Evolutionary conservation across 2,329 filamentous ascomycete species (phyloP), one percentile per base, ranked within the genome.

Genomic region (Pseudopyricularia javanii): DNA sequence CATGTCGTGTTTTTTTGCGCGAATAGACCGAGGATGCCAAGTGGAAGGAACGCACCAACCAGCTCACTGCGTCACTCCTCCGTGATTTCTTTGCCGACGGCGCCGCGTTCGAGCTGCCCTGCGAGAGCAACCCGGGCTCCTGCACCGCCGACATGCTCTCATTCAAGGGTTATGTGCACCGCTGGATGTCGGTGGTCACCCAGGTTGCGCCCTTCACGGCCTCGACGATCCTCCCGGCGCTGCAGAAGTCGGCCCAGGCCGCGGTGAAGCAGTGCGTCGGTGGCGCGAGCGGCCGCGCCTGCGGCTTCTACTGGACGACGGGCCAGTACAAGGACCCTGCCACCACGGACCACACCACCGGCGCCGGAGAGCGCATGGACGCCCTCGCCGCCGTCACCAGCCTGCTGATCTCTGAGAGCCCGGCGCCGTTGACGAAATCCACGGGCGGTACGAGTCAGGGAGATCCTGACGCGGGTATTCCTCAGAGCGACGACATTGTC

Each of bases 111-210:
- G 87, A 91, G 65, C 67, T 79, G 15, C 50, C 50, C 3, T 51
- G 50, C 24, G 67, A 62, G 22, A 75, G 68, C 17, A 59, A 63
- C 22, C 54, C 55, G 54, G 53, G 60, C 22, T 68, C 73, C 3
- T 91, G 88, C 70, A 83, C 83, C 54, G 73, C 78, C 49, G 88
- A 91, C 60, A 86, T 89, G 73, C 67, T 79, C 55, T 79, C 80
- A 2, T 90, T 85, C 76, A 88, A 88, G 66, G 84, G 83, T 37
- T 82, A 83, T 54, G 70, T 87, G 17, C 74, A 81, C 58, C 76
- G 82, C 40, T 86, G 83, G 80, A 70, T 88, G 58, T 73, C 78
- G 4, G 72, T 76, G 22, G 73, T 78, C 1, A 75, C 79, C 2
- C 74, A 83, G 58, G 54, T 88, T n/a, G 82, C 80, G 0, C 84